Percentiles rank a stretch among this genome's conserved stretches.
These are phyloP conservation scores for Hanseniaspora pseudoguilliermondii DNA, from an alignment of 805 yeast species.

Conservation along the genomic window DNA sequence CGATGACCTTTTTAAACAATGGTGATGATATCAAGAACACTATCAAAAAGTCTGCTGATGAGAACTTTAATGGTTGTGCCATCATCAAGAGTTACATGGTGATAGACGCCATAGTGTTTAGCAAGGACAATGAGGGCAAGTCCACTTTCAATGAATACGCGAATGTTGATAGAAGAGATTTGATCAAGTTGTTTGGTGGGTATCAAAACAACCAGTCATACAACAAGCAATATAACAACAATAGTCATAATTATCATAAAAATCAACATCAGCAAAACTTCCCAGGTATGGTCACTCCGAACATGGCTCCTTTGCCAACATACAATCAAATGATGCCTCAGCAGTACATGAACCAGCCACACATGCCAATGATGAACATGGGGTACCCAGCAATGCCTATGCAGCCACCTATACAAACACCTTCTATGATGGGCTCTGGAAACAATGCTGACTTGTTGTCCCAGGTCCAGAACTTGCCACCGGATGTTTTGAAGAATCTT, in stretches of 20 bases:
- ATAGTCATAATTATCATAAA: not conserved
- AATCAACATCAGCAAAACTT: slow-evolving; percentile 17
- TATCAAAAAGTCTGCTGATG: slow-evolving; percentile 65
- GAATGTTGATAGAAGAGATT: slow-evolving; percentile 51
- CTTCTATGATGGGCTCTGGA: slow-evolving; percentile 18
- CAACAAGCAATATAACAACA: slow-evolving; percentile 8
- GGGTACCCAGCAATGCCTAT: slow-evolving; percentile 15
- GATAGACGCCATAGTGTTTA: slow-evolving; percentile 63
- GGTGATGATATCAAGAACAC: slow-evolving; percentile 34
- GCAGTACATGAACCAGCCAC: slow-evolving; percentile 11
- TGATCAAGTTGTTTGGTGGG: slow-evolving; percentile 33
- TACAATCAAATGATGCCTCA: slow-evolving; percentile 17
- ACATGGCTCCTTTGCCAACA: slow-evolving; percentile 6
- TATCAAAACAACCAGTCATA: slow-evolving; percentile 11
- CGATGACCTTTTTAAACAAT: slow-evolving; percentile 33
- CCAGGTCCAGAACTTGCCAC: slow-evolving; percentile 27
- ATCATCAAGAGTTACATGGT: slow-evolving; percentile 42
- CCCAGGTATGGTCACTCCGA: slow-evolving; percentile 12
- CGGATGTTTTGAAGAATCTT: slow-evolving; percentile 25
- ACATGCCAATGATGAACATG: not conserved
- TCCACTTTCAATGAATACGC: slow-evolving; percentile 75
- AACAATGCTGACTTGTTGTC: slow-evolving; percentile 25
- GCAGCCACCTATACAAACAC: slow-evolving; percentile 18
- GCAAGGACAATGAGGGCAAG: slow-evolving; percentile 54
- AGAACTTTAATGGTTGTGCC: slow-evolving; percentile 62